Percentiles rank a stretch among this genome's conserved stretches.
phyloP scores from a whole-genome alignment of 768 basidiomycete species.

The Mycena floridula region DNA sequence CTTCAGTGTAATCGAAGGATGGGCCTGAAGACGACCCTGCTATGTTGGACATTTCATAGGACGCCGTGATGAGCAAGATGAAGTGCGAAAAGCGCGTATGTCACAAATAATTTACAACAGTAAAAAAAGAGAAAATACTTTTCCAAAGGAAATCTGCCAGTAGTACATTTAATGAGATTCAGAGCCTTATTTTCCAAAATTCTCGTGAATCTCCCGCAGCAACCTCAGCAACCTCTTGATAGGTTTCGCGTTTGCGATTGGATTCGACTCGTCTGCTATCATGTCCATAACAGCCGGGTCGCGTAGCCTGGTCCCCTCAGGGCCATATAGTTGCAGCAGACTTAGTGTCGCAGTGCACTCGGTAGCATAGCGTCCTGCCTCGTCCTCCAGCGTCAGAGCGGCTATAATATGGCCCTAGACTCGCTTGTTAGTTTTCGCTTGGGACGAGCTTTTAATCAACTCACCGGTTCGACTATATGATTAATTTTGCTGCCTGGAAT shows the following conservation, averaged over 20 bases:
- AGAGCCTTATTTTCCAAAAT: no score
- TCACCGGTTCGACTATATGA: no score
- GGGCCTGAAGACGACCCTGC: conserved; percentile 22
- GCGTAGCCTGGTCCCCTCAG: conserved; percentile 40
- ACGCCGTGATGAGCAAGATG: no score
- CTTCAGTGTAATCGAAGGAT: conserved; percentile 73
- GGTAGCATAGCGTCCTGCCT: conserved; percentile 31
- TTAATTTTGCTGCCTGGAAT: no score
- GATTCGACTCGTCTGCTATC: conserved; percentile 38
- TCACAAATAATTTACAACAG: no score
- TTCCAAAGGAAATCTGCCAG: no score
- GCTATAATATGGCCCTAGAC: conserved; percentile 49
- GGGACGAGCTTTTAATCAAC: no score
- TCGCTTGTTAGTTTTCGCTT: no score
- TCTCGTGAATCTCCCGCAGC: conserved; percentile 43
- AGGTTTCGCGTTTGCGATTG: conserved; percentile 38
- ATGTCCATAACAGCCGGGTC: conserved; percentile 45
- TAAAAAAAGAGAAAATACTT: no score
- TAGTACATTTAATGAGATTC: no score
- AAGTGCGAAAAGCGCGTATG: no score
- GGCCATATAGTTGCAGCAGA: conserved; percentile 53
- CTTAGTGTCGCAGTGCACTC: conserved; percentile 44
- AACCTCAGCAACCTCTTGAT: conserved; percentile 41
- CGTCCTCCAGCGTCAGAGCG: conserved; percentile 38
- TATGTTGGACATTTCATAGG: conserved; percentile 37